Evolutionary conservation across 441 rosid species (phyloP).

Genomic region (Arabidopsis lyrata): DNA sequence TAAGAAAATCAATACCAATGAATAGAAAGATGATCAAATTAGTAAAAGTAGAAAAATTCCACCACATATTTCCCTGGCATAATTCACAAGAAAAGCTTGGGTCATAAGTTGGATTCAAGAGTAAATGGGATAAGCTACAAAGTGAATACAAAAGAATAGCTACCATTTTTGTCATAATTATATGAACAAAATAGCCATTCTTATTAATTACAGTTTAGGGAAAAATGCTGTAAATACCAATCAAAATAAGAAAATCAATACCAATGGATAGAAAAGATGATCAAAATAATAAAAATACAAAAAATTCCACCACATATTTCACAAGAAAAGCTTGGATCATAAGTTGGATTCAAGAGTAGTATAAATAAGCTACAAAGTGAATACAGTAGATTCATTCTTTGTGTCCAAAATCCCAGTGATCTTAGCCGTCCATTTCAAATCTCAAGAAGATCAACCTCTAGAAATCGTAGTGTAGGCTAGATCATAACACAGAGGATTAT

Average conservation of each 20-base stretch:
- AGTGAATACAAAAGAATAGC: neutral
- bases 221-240: neutral
- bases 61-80: too few relatives aligned
- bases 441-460: neutral
- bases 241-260: constrained; percentile 20
- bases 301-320: constrained; percentile 19
- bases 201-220: neutral
- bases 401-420: neutral
- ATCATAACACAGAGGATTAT: neutral
- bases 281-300: constrained; percentile 1
- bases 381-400: constrained; percentile 3
- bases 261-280: neutral
- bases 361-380: neutral
- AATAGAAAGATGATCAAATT: too few relatives aligned
- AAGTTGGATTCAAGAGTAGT: neutral
- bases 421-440: constrained; percentile 21
- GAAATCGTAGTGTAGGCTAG: neutral
- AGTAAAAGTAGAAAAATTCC: too few relatives aligned
- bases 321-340: constrained; percentile 32
- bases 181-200: constrained; percentile 28
- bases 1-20: constrained; percentile 12
- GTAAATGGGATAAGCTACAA: too few relatives aligned
- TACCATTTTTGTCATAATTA: constrained; percentile 6
- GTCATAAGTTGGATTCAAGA: too few relatives aligned
- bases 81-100: too few relatives aligned